Evolutionary conservation across 2,329 filamentous ascomycete genomes (phyloP), one percentile per base, ranked within the genome.

Genomic region (Neocatenulostroma microsporum): DNA sequence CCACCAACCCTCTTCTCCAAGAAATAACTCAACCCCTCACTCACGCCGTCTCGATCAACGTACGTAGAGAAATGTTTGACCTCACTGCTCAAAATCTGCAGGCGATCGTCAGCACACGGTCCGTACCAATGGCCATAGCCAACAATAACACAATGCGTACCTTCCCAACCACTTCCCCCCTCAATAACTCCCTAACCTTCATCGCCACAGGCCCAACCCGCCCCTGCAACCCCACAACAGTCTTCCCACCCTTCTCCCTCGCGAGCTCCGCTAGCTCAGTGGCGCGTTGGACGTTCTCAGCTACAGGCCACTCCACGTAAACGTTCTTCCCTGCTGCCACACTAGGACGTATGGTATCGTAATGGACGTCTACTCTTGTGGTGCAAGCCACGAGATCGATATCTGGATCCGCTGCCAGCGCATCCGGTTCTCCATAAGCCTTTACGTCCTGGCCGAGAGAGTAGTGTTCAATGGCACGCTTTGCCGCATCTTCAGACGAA

Each of bases 261-360:
- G 68, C 68, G 8, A 71, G 40, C 1, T 49, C 47, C 0, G 56
- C 48, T 14, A 74, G 51, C 42, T 70, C 64, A 29, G 64, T 57
- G 1, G 67, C 61, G 40, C 70, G 58, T 1, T 50, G 42, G 1
- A 63, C 35, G 27, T 61, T 66, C 3, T 58, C 54, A 0, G 56
- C 68, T 1, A 71, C 55, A 3, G 67, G 70, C 68, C 69, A 70
- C 46, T 73, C 70, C n/a, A 65, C 60, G 37, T 67, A 73, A 10
- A 69, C 60, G 28, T 67, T 57, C 48, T 73, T 73, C 14, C 63
- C 62, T 3, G 65, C 62, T 31, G 60, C 50, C 3, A 73, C 46
- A 8, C 60, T 61, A 1, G 67, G 65, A 27, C 59, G 61, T 9
- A 65, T 56, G 11, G 67, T 48, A 7, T 48, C 40, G 39, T 65